phyloP scores from a whole-genome alignment of 2,329 filamentous ascomycete genomes.

The Aspergillus aculeatinus region DNA sequence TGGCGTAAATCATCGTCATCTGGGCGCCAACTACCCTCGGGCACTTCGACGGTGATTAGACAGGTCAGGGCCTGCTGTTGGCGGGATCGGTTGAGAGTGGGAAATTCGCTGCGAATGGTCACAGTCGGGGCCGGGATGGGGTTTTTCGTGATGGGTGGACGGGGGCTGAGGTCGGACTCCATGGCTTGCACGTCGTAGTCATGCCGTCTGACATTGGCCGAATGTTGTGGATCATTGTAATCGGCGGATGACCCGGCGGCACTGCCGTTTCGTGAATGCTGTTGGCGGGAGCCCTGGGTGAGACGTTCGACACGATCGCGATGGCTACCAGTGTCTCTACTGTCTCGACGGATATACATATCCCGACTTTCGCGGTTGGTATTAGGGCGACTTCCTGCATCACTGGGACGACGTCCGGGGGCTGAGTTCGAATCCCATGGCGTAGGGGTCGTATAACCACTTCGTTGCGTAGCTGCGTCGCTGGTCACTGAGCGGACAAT shows the following conservation, averaged over 20 bases:
- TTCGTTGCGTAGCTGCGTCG: conserved; percentile 57
- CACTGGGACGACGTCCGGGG: conserved; percentile 34
- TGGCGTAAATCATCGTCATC: conserved; percentile 73
- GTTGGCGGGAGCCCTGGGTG: conserved; percentile 38
- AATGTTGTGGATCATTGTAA: conserved; percentile 73
- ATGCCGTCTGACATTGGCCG: conserved; percentile 68
- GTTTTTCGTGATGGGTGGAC: conserved; percentile 67
- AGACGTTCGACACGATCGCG: conserved; percentile 49
- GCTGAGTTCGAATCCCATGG: conserved; percentile 54
- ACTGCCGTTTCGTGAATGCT: conserved; percentile 76
- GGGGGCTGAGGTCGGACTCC: conserved; percentile 78
- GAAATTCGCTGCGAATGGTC: conserved; percentile 95
- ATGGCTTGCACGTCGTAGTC: conserved; percentile 97
- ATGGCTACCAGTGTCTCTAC: conserved; percentile 42
- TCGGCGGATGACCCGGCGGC: conserved; percentile 72
- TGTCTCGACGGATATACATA: conserved; percentile 37
- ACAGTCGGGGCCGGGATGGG: conserved; percentile 88
- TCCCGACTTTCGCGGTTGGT: conserved; percentile 31
- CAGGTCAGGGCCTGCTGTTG: conserved; percentile 96
- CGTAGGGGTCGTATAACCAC: conserved; percentile 57
- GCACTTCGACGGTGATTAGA: conserved; percentile 87
- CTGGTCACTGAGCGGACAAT: conserved; percentile 81
- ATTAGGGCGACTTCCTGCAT: conserved; percentile 29
- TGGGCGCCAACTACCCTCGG: conserved; percentile 86
- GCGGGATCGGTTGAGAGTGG: conserved; percentile 84